phyloP scores from a whole-genome alignment of 2,329 filamentous ascomycete genomes.

The Trichoderma simmonsii region DNA sequence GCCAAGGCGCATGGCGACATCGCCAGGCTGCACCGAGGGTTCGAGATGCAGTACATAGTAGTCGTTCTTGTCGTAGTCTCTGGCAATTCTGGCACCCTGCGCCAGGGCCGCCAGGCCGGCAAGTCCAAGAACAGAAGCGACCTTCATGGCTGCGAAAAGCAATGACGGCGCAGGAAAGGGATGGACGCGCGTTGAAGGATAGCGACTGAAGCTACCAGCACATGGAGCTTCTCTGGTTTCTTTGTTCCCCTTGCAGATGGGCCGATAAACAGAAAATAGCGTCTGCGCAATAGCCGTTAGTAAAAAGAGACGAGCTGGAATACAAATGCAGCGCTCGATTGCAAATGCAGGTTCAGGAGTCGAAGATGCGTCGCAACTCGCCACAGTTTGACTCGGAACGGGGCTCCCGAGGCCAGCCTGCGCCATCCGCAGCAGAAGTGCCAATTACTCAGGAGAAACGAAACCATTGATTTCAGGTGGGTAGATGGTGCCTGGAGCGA shows the following conservation, averaged over 20 bases:
- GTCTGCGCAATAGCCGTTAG: not conserved
- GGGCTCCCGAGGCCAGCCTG: not conserved
- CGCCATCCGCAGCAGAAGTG: not conserved
- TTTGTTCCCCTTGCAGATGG: not conserved
- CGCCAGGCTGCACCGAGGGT: slow-evolving; percentile 58
- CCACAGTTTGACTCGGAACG: slow-evolving; percentile 1
- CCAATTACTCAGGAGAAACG: slow-evolving; percentile 3
- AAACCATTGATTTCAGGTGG: not conserved
- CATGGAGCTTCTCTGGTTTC: not conserved
- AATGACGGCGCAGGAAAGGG: slow-evolving; percentile 16
- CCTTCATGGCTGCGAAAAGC: slow-evolving; percentile 43
- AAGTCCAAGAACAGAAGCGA: slow-evolving; percentile 51
- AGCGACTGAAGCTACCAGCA: slow-evolving; percentile 11
- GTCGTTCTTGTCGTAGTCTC: slow-evolving; percentile 77
- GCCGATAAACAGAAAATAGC: not conserved
- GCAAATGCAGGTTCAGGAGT: not conserved
- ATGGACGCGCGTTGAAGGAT: slow-evolving; percentile 3
- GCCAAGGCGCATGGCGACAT: slow-evolving; percentile 70
- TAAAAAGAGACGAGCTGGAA: not conserved
- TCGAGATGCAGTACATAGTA: slow-evolving; percentile 91
- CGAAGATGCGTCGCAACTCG: not conserved
- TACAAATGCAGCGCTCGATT: not conserved
- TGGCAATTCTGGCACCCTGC: slow-evolving; percentile 50
- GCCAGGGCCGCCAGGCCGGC: slow-evolving; percentile 49
- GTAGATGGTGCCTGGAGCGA: not conserved